These are phyloP conservation scores for Boletus reticulatus DNA, from an alignment of 768 basidiomycete species.

Conservation along the genomic window DNA sequence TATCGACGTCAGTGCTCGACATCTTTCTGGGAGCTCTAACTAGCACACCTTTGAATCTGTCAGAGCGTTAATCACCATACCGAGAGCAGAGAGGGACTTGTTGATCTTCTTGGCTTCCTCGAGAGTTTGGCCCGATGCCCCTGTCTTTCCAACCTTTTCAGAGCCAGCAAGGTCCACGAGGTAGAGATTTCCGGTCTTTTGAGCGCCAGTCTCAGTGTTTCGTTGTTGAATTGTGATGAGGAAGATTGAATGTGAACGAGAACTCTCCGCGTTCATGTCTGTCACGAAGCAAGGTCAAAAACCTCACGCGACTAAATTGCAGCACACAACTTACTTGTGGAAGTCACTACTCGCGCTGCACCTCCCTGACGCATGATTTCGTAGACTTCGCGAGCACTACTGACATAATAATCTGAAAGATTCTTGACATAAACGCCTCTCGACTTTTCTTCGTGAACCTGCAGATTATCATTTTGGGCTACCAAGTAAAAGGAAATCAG, in stretches of 20 bases:
- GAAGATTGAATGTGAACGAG: constrained; percentile 98
- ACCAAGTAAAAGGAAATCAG: constrained; percentile 10
- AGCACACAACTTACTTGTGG: constrained; percentile 72
- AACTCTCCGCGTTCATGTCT: constrained; percentile 99
- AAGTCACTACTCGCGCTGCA: constrained; percentile 84
- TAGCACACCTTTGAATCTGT: constrained; percentile 86
- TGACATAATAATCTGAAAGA: constrained; percentile 96
- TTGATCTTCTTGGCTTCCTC: constrained; percentile 99
- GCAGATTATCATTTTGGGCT: constrained; percentile 98
- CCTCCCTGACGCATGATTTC: constrained; percentile 99
- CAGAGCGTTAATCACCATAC: constrained; percentile 99
- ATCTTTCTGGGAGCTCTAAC: not conserved
- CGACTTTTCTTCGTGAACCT: constrained; percentile 97
- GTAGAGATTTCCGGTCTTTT: constrained; percentile 96
- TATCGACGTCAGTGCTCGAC: constrained; percentile 3
- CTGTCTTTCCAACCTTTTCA: constrained; percentile 99
- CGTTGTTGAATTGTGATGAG: constrained; percentile 96
- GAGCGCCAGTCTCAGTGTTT: constrained; percentile 93
- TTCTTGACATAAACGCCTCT: constrained; percentile 98
- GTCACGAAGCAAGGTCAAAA: constrained; percentile 7
- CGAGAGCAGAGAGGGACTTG: constrained; percentile 94
- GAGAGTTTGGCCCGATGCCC: constrained; percentile 96
- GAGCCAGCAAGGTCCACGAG: constrained; percentile 98
- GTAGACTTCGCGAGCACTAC: constrained; percentile 92
- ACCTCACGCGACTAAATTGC: not conserved